phyloP scores from a whole-genome alignment of 768 basidiomycete genomes.

The Termitomyces sp. region DNA sequence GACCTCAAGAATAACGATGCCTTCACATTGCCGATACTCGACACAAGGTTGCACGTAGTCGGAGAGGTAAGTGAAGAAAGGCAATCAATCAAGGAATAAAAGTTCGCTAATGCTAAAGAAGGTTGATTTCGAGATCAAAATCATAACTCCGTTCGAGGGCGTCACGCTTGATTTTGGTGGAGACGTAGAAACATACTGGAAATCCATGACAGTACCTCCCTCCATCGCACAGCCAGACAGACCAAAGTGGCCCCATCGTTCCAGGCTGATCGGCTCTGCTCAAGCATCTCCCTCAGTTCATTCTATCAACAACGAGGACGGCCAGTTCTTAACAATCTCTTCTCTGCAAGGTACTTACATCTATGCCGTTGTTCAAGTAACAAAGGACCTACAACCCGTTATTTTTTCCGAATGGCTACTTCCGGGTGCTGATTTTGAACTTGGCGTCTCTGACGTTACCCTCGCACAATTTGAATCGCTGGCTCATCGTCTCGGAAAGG shows the following conservation, averaged over 20 bases:
- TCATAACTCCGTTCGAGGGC: constrained; percentile 86
- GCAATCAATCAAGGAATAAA: background rate
- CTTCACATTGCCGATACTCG: constrained; percentile 77
- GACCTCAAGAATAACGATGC: constrained; percentile 51
- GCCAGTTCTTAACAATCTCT: constrained; percentile 74
- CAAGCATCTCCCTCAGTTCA: constrained; percentile 73
- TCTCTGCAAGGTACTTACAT: constrained; percentile 90
- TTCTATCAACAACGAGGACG: constrained; percentile 38
- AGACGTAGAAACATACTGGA: constrained; percentile 98
- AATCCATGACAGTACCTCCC: constrained; percentile 62
- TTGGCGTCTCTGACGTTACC: constrained; percentile 84
- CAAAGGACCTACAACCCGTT: constrained; percentile 88
- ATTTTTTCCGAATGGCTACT: constrained; percentile 74
- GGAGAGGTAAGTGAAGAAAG: constrained; percentile 65
- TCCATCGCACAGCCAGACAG: constrained; percentile 37
- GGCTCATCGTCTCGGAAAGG: constrained; percentile 48
- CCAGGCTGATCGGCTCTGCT: constrained; percentile 49
- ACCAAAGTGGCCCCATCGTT: constrained; percentile 37
- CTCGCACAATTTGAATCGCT: constrained; percentile 74
- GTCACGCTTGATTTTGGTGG: constrained; percentile 94
- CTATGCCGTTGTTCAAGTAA: constrained; percentile 86
- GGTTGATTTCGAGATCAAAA: constrained; percentile 86
- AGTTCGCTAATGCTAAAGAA: constrained; percentile 25
- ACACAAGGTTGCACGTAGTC: constrained; percentile 89
- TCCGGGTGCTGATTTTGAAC: constrained; percentile 67